phyloP scores from a whole-genome alignment of 345 rosid genomes.

The Orychophragmus violaceus region DNA sequence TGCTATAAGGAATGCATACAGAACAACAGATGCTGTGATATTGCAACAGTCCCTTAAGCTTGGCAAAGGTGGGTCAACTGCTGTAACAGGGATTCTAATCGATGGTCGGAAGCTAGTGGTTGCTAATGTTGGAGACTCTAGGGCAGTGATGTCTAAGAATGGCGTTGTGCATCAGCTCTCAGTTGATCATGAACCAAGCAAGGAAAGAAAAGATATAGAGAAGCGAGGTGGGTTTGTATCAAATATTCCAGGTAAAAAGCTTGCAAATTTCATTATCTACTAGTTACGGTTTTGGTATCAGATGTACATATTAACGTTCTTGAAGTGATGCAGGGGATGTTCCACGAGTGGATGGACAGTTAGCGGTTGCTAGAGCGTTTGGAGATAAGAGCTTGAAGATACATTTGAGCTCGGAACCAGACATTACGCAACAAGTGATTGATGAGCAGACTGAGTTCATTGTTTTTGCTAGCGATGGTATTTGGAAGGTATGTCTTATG shows the following conservation, averaged over 20 bases:
- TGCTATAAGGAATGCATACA: background rate
- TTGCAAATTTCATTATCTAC: no score
- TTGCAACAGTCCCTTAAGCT: background rate
- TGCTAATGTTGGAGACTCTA: background rate
- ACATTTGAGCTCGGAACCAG: slow-evolving; percentile 87
- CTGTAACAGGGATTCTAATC: background rate
- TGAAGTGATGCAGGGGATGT: slow-evolving; percentile 58
- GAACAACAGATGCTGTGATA: background rate
- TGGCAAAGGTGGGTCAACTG: background rate
- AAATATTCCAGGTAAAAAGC: background rate
- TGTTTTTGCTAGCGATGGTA: slow-evolving; percentile 49
- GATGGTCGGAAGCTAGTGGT: background rate
- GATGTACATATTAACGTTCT: background rate
- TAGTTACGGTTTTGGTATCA: background rate
- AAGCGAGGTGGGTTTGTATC: background rate
- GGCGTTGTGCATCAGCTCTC: background rate
- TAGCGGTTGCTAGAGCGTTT: slow-evolving; percentile 91
- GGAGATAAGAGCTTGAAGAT: slow-evolving; percentile 79
- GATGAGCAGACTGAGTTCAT: slow-evolving; percentile 31
- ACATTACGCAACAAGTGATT: slow-evolving; percentile 36
- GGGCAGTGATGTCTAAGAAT: background rate
- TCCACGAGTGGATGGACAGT: slow-evolving; percentile 85
- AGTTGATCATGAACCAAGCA: background rate
- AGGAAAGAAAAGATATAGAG: background rate
- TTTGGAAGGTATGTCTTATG: slow-evolving; percentile 59